These are phyloP conservation scores for Onygena corvina DNA, from an alignment of 2,329 filamentous ascomycete species.

Conservation along the genomic window DNA sequence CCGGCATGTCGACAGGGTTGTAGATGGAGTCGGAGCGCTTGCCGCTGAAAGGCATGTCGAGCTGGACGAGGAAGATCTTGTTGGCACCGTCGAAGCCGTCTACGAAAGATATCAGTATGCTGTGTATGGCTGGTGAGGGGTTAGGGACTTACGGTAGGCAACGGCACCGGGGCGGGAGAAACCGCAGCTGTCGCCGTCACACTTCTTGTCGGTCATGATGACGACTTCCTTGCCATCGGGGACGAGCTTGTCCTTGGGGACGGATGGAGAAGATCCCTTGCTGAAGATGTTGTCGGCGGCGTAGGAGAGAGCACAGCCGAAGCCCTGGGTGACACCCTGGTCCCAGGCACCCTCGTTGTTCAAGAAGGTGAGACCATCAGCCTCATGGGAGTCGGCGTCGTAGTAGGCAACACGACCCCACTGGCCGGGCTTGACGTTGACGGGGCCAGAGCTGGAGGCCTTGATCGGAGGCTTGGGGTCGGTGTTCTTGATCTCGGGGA, in stretches of 20 bases:
- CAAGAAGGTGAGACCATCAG: conserved; percentile 46
- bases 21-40: conserved; percentile 44
- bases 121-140: neutral
- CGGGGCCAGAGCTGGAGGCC: conserved; percentile 9
- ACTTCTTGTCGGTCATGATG: conserved; percentile 42
- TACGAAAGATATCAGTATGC: conserved; percentile 7
- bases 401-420: conserved; percentile 41
- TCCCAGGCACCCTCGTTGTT: conserved; percentile 46
- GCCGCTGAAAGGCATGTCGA: conserved; percentile 56
- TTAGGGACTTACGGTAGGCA: conserved; percentile 37
- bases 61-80: conserved; percentile 63
- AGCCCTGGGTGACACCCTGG: conserved; percentile 45
- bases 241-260: conserved; percentile 40
- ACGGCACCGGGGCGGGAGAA: conserved; percentile 39
- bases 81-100: conserved; percentile 57
- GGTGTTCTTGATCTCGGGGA: neutral
- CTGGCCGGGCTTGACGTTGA: conserved; percentile 19
- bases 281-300: conserved; percentile 37
- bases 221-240: conserved; percentile 41
- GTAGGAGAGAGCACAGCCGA: conserved; percentile 49
- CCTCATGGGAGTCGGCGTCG: conserved; percentile 30
- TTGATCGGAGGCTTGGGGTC: neutral
- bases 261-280: conserved; percentile 37
- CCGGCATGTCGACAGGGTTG: conserved; percentile 65
- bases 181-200: conserved; percentile 37